Base-by-base conservation (phyloP, 2,329 filamentous ascomycete genomes). In the Hypoxylon sp. region DNA sequence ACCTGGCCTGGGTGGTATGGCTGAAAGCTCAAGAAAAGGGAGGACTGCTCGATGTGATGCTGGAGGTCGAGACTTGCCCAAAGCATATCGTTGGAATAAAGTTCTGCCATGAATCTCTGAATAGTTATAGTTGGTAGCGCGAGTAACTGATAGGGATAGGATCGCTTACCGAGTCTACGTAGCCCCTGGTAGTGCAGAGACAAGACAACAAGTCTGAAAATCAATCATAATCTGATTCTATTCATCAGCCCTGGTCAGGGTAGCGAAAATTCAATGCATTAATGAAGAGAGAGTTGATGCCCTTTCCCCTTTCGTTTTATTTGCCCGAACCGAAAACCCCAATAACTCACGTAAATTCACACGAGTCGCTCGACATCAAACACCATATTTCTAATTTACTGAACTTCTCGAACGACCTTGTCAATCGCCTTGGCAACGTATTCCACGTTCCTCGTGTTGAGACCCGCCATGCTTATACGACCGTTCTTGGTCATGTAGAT, bases 401-500 rank as follows among this genome's bases (percentile, higher is more conserved):
- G 64, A 16, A 69, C 73, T 76, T 86, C 86, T 70, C 87, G 82
- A 25, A 98, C 93, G 30, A 95, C 92, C 79, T 91, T 91, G 78
- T 97, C 91, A 11, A 98, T 88, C 0, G 95, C 93, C 79, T 91
- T 90, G 50, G 94, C 96, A 75, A 98, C 92, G 81, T 97, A 97
- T 59, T 97, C 93, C 63, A 98, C 85, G 78, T 98, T 99, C 75
- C 90, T 83, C 25, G 92, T 91, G 80, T 98, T 98, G 71, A 98
- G 82, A n/a, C 96, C 96, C 4, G 96, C 96, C 95, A 99, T 98
- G 77, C 92, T 96, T 81, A 98, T 97, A 51, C 96, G 91, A 21
- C 96, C 96, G 77, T 99, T 99, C 88, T 97, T 97, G 71, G 95
- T 98, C 88, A 95, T 94, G 82, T 96, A 96, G 57, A 96, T 85